Percentiles rank a stretch among this genome's conserved stretches.
Conservation (phyloP, 108 stramenopile genomes). For the Fistulifera pelliculosa region DNA sequence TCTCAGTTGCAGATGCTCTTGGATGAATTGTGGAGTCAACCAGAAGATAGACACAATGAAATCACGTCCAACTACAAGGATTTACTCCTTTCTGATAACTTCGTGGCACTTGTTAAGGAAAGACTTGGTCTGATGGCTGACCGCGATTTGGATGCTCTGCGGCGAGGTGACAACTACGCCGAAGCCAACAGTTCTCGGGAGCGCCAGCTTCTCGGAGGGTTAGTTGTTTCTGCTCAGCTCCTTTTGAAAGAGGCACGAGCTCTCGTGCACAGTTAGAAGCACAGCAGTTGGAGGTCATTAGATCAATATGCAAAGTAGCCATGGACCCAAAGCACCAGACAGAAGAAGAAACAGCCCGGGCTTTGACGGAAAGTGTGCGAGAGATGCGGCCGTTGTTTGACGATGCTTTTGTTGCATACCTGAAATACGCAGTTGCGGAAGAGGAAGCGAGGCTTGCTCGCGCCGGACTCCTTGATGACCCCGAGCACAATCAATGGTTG, state of each 20-base stretch:
- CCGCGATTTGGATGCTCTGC: slow-evolving; percentile 49
- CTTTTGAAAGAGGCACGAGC: slow-evolving; percentile 73
- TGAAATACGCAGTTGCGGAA: slow-evolving; percentile 85
- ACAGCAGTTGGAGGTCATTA: slow-evolving; percentile 70
- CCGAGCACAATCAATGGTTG: slow-evolving; percentile 80
- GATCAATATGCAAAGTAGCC: slow-evolving; percentile 83
- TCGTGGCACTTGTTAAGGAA: slow-evolving; percentile 54
- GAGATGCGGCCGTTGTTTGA: slow-evolving; percentile 83
- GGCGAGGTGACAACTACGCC: slow-evolving; percentile 26
- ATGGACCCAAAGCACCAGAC: slow-evolving; percentile 76
- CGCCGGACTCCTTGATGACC: slow-evolving; percentile 63
- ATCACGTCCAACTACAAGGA: slow-evolving; percentile 76
- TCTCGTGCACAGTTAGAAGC: slow-evolving; percentile 72
- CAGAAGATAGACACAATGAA: slow-evolving; percentile 70
- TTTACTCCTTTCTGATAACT: slow-evolving; percentile 72
- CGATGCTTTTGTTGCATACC: slow-evolving; percentile 77
- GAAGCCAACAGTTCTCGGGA: slow-evolving; percentile 40
- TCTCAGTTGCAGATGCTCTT: slow-evolving; percentile 63
- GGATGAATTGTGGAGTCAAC: slow-evolving; percentile 67
- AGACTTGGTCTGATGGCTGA: slow-evolving; percentile 53
- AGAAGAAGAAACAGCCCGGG: slow-evolving; percentile 75
- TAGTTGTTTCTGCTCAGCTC: slow-evolving; percentile 59
- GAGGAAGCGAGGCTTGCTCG: slow-evolving; percentile 75
- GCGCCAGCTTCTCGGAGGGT: slow-evolving; percentile 54
- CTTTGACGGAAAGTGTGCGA: slow-evolving; percentile 73